Evolutionary conservation across 352 stramenopile species (phyloP).

Genomic region (Pythium dissotocum): DNA sequence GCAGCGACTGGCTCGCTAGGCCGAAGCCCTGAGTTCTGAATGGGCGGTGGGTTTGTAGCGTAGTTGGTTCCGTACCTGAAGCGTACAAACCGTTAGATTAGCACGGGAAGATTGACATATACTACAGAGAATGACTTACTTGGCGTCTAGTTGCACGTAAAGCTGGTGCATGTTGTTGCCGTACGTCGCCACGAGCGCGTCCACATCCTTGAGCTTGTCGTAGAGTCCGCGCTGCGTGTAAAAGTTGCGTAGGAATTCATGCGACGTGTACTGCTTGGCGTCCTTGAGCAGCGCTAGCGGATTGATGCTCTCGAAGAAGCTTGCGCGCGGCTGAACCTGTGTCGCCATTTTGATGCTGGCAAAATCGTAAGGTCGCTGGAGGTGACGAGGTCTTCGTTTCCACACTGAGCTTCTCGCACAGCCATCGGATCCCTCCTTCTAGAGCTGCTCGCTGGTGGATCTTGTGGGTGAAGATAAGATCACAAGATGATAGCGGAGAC

Average conservation of each 20-base stretch:
- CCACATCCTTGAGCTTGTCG: constrained; percentile 73
- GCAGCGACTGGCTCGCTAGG: constrained; percentile 31
- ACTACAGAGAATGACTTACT: constrained; percentile 32
- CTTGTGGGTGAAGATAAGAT: background rate
- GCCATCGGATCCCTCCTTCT: background rate
- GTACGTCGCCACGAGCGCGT: constrained; percentile 55
- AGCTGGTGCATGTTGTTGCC: constrained; percentile 53
- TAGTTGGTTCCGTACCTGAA: constrained; percentile 69
- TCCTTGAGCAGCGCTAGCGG: constrained; percentile 57
- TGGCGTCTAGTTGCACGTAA: constrained; percentile 70
- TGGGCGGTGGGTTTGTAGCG: constrained; percentile 44
- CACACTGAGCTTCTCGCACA: background rate
- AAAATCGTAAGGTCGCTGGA: background rate
- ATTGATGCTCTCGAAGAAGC: constrained; percentile 60
- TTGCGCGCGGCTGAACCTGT: constrained; percentile 30
- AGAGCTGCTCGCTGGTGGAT: background rate
- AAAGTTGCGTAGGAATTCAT: constrained; percentile 73
- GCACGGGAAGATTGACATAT: no score
- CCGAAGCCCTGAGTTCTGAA: constrained; percentile 36
- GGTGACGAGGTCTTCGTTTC: background rate
- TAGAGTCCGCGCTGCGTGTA: constrained; percentile 61
- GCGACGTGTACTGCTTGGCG: constrained; percentile 45
- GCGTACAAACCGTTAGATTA: constrained; percentile 2
- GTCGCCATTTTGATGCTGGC: background rate
- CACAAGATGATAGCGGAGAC: background rate